Base-by-base conservation (phyloP, 2,329 filamentous ascomycete species). In the Ophiocordyceps camponoti-floridani region DNA sequence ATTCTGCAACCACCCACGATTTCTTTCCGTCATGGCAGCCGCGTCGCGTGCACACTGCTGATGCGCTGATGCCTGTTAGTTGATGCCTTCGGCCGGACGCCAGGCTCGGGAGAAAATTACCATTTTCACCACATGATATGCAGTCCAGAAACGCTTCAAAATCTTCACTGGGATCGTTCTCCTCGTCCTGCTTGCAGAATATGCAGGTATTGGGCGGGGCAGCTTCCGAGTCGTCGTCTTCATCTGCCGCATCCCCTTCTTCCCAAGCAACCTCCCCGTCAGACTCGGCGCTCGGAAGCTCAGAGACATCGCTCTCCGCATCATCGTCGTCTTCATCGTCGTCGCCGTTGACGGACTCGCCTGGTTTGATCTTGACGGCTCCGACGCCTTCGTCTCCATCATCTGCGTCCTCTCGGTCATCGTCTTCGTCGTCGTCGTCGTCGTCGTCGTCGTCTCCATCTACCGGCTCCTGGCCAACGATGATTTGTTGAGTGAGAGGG, bases 11-110 rank as follows among this genome's bases (percentile, higher is more conserved):
- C 6, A 51, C 58, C 46, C 47, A 63, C 61, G 50, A 23, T 61
- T 61, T 19, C 53, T 47, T 42, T 57, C 55, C 23, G 52, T 61
- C 54, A 63, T 54, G 12, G 61, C 58, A 16, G 53, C 61, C 64
- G 77, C 75, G 58, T 82, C 75, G 57, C 82, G 78, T 47, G 86
- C 88, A 64, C 89, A 95, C 72, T 91, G 82, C 60, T 82, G 79
- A 68, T 96, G 89, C 56, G 87, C 89, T 94, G 67, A 58, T 67
- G 55, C 62, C 50, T 10, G 58, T 73, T 54, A 70, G 64, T 53
- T 51, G n/a, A 50, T 55, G 27, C 6, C 38, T 37, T 56, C 18
- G 6, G 23, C 28, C 7, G 1, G 52, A 38, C 45, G 50, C 48
- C 46, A 19, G 8, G 13, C 8, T 47, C 48, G 50, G 35, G 28